phyloP scores from a whole-genome alignment of 1,139 yeast genomes.

The Candida glucosophila region DNA sequence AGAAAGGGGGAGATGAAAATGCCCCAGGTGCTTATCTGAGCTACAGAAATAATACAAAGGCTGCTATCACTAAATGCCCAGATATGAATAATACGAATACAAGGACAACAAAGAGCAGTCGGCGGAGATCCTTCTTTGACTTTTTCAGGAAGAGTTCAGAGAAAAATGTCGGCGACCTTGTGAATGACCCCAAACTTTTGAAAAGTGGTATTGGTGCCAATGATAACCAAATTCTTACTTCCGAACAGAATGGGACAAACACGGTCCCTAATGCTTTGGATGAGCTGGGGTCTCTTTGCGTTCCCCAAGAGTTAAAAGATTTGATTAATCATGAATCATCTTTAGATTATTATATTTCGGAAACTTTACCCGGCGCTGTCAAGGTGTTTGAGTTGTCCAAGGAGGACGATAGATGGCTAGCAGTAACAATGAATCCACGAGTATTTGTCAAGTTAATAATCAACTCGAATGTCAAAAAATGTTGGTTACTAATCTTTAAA shows the following conservation, averaged over 20 bases:
- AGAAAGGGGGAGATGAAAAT: too few species aligned
- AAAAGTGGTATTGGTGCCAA: too few species aligned
- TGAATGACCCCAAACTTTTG: too few species aligned
- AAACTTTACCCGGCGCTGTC: slow-evolving; percentile 26
- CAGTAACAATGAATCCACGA: slow-evolving; percentile 29
- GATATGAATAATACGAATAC: neutral
- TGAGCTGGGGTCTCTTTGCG: slow-evolving; percentile 14
- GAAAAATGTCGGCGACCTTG: too few species aligned
- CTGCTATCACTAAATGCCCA: neutral
- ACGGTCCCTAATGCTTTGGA: slow-evolving; percentile 2
- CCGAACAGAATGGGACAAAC: slow-evolving; percentile 9
- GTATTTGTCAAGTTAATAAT: slow-evolving; percentile 31
- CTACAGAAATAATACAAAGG: neutral
- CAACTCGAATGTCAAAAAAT: slow-evolving; percentile 22
- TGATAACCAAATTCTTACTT: too few species aligned
- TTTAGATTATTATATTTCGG: slow-evolving; percentile 30
- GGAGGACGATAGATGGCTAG: slow-evolving; percentile 39
- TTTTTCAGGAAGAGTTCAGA: slow-evolving; percentile 3
- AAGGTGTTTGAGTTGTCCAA: slow-evolving; percentile 38
- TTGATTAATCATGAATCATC: slow-evolving; percentile 32
- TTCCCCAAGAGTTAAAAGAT: slow-evolving; percentile 31
- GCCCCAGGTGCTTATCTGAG: too few species aligned
- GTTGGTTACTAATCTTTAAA: slow-evolving; percentile 36
- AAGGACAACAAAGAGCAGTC: slow-evolving; percentile 2
- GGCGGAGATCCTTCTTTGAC: slow-evolving; percentile 1